Base-by-base conservation (phyloP, 192 early-diverging fungal species). In the Rhizoclosmatium globosum region DNA sequence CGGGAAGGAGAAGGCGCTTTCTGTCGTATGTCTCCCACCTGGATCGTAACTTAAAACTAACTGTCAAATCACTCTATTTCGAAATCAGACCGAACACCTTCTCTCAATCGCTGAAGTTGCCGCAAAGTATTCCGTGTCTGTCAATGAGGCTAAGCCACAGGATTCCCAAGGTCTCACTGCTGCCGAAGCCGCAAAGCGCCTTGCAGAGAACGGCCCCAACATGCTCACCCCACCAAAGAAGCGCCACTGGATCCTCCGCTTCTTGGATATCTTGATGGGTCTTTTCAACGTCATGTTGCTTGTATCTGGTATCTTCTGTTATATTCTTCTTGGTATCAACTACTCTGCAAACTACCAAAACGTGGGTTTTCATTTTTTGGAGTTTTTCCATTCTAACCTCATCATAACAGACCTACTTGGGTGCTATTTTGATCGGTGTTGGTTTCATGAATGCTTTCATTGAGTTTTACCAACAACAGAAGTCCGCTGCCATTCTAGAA, bases 281-380 rank as follows among this genome's bases (percentile, higher is more conserved):
- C 83, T 97, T 19, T 98, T 98, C 87, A 98, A 98, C 84, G 71
- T 98, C 53, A 84, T 98, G 71, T 85, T 98, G 38, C 90, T 94
- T 45, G 82, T 91, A 45, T 91, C 95, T 19, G 96, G 95, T 82
- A 80, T 95, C 65, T 88, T 93, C 41, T 89, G 93, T 80, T 94
- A 94, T 73, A 88, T 96, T 43, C 79, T 95, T 59, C 85, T 95
- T 43, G 88, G 74, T 44, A 91, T 97, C 78, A 92, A 97, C 77
- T 89, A 84, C 23, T 65, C 84, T n/a, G 81, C 75, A 31, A 96
- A 98, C 89, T 92, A 89, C 78, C 82, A 87, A 47, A 97, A 92
- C 80, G 95, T 95, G 85, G 79, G 86, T 85, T 11, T 62, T 44
- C 19, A 44, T 46, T 69, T 46, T 43, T 53, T 50, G 31, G 39